Conservation (phyloP, 192 early-diverging fungal species). For the Phycomyces blakesleeanus region DNA sequence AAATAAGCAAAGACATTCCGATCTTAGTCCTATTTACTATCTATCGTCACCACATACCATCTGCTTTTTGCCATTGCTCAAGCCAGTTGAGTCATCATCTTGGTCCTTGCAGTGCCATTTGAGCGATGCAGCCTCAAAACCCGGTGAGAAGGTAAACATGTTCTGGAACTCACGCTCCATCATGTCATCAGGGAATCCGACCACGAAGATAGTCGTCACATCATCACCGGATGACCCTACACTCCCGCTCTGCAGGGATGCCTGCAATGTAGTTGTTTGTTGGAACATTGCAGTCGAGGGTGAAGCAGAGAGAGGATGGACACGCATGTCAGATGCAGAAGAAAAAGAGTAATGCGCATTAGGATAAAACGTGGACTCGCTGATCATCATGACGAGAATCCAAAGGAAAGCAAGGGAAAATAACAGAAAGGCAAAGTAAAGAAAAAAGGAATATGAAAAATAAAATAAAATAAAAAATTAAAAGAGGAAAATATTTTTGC, state of each 20-base stretch:
- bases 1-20: not conserved
- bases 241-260: slow-evolving; percentile 1
- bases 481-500: not conserved
- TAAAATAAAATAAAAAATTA: slow-evolving; percentile 10
- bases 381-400: slow-evolving; percentile 27
- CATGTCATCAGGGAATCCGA: slow-evolving; percentile 99
- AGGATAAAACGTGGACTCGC: slow-evolving; percentile 14
- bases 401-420: slow-evolving; percentile 8
- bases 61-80: slow-evolving; percentile 26
- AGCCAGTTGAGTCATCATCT: slow-evolving; percentile 54
- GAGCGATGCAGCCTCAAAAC: slow-evolving; percentile 96
- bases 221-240: slow-evolving; percentile 56
- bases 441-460: slow-evolving; percentile 9
- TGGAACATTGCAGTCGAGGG: slow-evolving; percentile 13
- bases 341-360: slow-evolving; percentile 10
- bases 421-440: slow-evolving; percentile 3
- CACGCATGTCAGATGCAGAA: slow-evolving; percentile 16
- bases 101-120: slow-evolving; percentile 81
- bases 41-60: slow-evolving; percentile 20
- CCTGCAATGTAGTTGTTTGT: slow-evolving; percentile 2
- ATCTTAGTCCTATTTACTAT: not conserved
- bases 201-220: slow-evolving; percentile 98
- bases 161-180: slow-evolving; percentile 98
- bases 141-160: slow-evolving; percentile 97
- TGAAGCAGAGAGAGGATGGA: slow-evolving; percentile 25